Evolutionary conservation across 495 filamentous ascomycete genomes (phyloP).

Genomic region (Hyaloscypha hepaticicola): DNA sequence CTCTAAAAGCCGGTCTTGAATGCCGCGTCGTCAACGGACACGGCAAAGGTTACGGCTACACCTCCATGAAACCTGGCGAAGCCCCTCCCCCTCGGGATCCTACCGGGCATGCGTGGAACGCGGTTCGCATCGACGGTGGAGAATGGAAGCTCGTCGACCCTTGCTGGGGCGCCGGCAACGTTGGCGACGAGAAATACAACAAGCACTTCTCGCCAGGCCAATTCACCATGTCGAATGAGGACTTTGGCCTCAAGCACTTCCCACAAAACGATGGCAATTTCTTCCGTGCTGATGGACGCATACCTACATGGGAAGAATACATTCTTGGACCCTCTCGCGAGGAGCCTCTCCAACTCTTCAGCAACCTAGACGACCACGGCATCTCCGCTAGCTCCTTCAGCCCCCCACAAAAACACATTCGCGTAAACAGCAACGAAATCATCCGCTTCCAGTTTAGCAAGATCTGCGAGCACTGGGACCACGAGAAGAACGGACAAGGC

Average conservation of each 20-base stretch:
- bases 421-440: constrained; percentile 46
- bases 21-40: constrained; percentile 70
- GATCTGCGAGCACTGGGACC: constrained; percentile 76
- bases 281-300: constrained; percentile 61
- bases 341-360: constrained; percentile 42
- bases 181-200: constrained; percentile 54
- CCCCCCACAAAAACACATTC: constrained; percentile 58
- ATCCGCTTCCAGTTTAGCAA: constrained; percentile 76
- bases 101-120: constrained; percentile 87
- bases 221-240: constrained; percentile 81
- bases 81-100: constrained; percentile 54
- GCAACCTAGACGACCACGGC: constrained; percentile 55
- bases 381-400: constrained; percentile 60
- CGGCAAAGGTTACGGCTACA: constrained; percentile 82
- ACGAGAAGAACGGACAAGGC: constrained; percentile 60
- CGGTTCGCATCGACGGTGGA: constrained; percentile 77
- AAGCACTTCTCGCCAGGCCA: constrained; percentile 63
- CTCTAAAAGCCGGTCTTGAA: constrained; percentile 71
- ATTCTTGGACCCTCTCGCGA: constrained; percentile 48
- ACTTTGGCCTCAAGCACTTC: constrained; percentile 79
- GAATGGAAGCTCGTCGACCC: constrained; percentile 90
- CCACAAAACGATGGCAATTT: constrained; percentile 65
- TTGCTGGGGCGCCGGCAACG: constrained; percentile 88
- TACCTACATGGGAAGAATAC: constrained; percentile 77
- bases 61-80: constrained; percentile 50